Percentiles rank a stretch among this genome's conserved stretches.
phyloP scores from a whole-genome alignment of 768 basidiomycete genomes.

The Lactarius tabidus region DNA sequence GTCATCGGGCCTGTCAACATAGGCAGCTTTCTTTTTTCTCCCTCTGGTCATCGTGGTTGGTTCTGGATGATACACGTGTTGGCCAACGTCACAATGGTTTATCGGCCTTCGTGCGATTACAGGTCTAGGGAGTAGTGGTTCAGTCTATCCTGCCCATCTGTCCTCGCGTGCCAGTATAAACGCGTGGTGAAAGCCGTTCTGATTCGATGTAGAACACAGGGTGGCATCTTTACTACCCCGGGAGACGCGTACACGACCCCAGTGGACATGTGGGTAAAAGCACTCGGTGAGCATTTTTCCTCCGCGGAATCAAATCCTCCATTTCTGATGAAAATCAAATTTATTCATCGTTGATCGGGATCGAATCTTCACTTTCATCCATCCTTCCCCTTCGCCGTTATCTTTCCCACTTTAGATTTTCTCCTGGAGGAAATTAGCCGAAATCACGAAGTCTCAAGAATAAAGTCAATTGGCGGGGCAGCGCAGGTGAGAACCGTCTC shows the following conservation, averaged over 20 bases:
- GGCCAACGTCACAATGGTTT: slow-evolving; percentile 1
- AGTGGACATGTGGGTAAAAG: slow-evolving; percentile 89
- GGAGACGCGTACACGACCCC: slow-evolving; percentile 87
- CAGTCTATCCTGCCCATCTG: not conserved
- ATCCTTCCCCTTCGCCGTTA: not conserved
- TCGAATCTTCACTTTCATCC: slow-evolving; percentile 5
- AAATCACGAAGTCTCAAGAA: slow-evolving; percentile 64
- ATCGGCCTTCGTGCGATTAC: slow-evolving; percentile 4
- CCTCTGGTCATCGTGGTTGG: slow-evolving; percentile 3
- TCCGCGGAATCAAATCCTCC: slow-evolving; percentile 22
- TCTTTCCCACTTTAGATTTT: slow-evolving; percentile 45
- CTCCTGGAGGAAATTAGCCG: slow-evolving; percentile 70
- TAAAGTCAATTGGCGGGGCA: slow-evolving; percentile 72
- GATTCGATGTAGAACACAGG: slow-evolving; percentile 60
- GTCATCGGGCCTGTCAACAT: not conserved
- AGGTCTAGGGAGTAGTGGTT: not conserved
- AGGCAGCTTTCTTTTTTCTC: slow-evolving; percentile 2
- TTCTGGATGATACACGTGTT: slow-evolving; percentile 2
- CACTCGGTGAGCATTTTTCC: slow-evolving; percentile 56
- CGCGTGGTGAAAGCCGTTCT: slow-evolving; percentile 3
- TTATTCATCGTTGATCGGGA: slow-evolving; percentile 33
- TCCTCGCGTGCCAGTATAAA: not conserved
- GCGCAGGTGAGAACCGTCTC: slow-evolving; percentile 50
- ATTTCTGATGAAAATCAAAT: slow-evolving; percentile 55
- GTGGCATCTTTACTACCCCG: slow-evolving; percentile 81